Conservation (phyloP, 371 early-diverging fungal species). For the Mucor mucedo region DNA sequence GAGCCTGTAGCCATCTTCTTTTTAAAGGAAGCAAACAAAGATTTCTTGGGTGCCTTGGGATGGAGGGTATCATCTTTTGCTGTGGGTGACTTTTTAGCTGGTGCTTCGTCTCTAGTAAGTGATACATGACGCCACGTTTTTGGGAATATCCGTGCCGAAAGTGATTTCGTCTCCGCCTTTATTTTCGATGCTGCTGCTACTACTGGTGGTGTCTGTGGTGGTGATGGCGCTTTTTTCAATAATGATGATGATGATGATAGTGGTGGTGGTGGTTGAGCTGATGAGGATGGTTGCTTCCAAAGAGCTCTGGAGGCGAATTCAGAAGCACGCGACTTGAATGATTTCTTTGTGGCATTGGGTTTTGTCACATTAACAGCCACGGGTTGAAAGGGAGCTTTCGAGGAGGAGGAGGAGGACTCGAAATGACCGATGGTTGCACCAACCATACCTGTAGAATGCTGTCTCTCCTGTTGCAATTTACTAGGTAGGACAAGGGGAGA, state of each 20-base stretch:
- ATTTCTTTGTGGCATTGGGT: slow-evolving; percentile 1
- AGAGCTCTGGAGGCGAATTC: slow-evolving; percentile 29
- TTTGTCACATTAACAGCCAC: slow-evolving; percentile 3
- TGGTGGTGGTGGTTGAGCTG: slow-evolving; percentile 3
- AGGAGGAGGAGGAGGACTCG: slow-evolving; percentile 21
- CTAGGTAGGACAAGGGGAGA: too few relatives aligned
- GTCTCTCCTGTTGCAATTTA: slow-evolving; percentile 2
- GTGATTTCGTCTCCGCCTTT: slow-evolving; percentile 22
- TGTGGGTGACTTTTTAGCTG: slow-evolving; percentile 5
- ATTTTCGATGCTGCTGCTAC: slow-evolving; percentile 19
- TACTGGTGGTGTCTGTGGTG: neutral
- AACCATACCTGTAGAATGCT: slow-evolving; percentile 11
- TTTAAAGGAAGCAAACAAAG: slow-evolving; percentile 27
- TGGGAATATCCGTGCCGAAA: slow-evolving; percentile 27
- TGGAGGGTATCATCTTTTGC: too few relatives aligned
- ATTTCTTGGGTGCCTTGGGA: too few relatives aligned
- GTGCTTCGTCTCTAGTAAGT: slow-evolving; percentile 9
- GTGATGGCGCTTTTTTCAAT: slow-evolving; percentile 16
- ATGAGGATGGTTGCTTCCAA: slow-evolving; percentile 12
- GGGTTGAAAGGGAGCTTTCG: slow-evolving; percentile 6
- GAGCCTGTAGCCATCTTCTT: slow-evolving; percentile 19
- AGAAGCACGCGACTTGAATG: slow-evolving; percentile 19
- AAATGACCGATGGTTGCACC: slow-evolving; percentile 27
- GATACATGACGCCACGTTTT: slow-evolving; percentile 21
- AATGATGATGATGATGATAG: slow-evolving; percentile 4